Conservation (phyloP, 2,329 filamentous ascomycete genomes). For the Ramularia collo-cygni region DNA sequence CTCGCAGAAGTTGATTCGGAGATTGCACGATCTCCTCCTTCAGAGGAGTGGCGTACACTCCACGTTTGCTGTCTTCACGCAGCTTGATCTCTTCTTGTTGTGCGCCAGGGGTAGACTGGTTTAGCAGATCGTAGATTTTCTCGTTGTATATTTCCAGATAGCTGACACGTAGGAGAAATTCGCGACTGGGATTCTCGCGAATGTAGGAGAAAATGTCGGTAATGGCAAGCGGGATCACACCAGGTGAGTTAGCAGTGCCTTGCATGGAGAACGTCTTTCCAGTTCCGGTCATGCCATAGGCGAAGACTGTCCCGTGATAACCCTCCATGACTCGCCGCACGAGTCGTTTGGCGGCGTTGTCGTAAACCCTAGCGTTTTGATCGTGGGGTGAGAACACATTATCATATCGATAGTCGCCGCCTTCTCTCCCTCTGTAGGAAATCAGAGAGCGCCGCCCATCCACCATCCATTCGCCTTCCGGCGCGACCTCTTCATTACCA, state of each 20-base stretch:
- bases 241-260: conserved; percentile 87
- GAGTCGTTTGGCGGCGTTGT: conserved; percentile 84
- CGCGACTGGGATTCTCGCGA: conserved; percentile 86
- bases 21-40: conserved; percentile 99
- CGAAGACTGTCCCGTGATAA: conserved; percentile 96
- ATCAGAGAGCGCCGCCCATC: conserved; percentile 78
- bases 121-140: conserved; percentile 88
- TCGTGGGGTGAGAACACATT: conserved; percentile 94
- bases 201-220: conserved; percentile 99
- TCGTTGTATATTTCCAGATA: conserved; percentile 99
- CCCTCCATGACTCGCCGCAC: conserved; percentile 98
- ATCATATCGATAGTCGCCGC: conserved; percentile 89
- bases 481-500: conserved; percentile 51
- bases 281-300: conserved; percentile 97
- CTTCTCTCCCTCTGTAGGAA: conserved; percentile 78
- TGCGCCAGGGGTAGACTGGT: conserved; percentile 54
- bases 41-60: conserved; percentile 89
- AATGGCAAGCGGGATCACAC: conserved; percentile 93
- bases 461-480: conserved; percentile 84
- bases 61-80: conserved; percentile 90
- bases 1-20: conserved; percentile 85
- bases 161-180: conserved; percentile 91
- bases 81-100: conserved; percentile 92
- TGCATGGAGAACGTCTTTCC: conserved; percentile 99
- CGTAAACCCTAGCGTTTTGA: conserved; percentile 91